A percentile compares a stretch with the other conserved stretches of the same genome.
Conservation (phyloP, 2,329 filamentous ascomycete species). For the Phialophora macrospora region DNA sequence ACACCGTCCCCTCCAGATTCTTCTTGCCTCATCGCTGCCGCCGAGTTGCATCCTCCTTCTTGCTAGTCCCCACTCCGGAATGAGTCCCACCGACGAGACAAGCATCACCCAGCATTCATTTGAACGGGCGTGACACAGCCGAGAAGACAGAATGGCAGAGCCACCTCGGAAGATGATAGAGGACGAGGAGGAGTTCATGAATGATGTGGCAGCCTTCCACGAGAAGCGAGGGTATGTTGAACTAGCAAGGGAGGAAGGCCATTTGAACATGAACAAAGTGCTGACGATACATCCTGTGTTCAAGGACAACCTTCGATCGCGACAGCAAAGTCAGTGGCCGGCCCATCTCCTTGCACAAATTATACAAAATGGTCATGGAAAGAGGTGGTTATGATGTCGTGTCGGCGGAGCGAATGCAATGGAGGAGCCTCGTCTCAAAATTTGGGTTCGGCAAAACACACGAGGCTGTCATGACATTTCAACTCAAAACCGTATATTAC, state of each 20-base stretch:
- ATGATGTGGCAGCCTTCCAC: constrained; percentile 73
- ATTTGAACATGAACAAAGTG: not conserved
- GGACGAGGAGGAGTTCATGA: constrained; percentile 80
- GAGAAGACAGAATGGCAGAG: constrained; percentile 26
- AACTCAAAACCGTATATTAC: constrained; percentile 86
- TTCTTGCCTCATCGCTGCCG: not conserved
- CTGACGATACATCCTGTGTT: constrained; percentile 14
- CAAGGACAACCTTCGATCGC: constrained; percentile 72
- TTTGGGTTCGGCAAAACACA: constrained; percentile 76
- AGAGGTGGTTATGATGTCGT: constrained; percentile 86
- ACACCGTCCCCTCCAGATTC: not conserved
- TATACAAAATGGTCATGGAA: constrained; percentile 76
- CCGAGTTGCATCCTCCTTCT: not conserved
- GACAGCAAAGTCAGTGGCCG: constrained; percentile 80
- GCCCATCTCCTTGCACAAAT: constrained; percentile 75
- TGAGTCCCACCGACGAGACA: not conserved
- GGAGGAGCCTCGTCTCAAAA: constrained; percentile 77
- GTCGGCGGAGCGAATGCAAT: constrained; percentile 81
- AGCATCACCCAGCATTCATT: not conserved
- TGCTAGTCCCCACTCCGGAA: not conserved
- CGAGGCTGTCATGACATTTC: constrained; percentile 81
- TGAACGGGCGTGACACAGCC: not conserved
- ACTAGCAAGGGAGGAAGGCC: constrained; percentile 28
- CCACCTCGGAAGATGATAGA: constrained; percentile 35
- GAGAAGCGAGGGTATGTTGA: constrained; percentile 69